Conservation (phyloP, 495 filamentous ascomycete species). For the Aspergillus egyptiacus region DNA sequence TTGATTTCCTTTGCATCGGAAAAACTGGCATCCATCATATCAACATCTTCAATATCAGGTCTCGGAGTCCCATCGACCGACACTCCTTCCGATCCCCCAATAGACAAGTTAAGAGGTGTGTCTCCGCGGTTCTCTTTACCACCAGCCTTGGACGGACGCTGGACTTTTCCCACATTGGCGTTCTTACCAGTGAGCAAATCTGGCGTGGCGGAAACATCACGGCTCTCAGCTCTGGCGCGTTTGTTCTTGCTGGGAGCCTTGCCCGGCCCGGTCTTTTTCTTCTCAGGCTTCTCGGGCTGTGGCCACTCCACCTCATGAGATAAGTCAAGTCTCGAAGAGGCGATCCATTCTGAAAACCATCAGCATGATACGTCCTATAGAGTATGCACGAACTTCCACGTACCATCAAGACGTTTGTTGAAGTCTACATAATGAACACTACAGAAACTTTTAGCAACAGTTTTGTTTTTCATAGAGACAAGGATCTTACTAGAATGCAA, state of each 20-base stretch:
- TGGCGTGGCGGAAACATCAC: conserved; percentile 54
- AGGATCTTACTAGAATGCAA: conserved; percentile 67
- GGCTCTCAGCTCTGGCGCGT: conserved; percentile 46
- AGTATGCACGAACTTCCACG: not conserved
- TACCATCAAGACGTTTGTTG: conserved; percentile 92
- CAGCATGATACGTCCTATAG: conserved; percentile 7
- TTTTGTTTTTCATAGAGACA: not conserved
- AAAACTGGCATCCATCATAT: conserved; percentile 55
- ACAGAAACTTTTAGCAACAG: conserved; percentile 19
- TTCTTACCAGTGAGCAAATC: conserved; percentile 49
- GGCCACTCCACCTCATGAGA: conserved; percentile 72
- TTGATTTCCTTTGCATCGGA: conserved; percentile 47
- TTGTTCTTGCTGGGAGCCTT: conserved; percentile 50
- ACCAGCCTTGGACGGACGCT: conserved; percentile 51
- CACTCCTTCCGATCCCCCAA: conserved; percentile 45
- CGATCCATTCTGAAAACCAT: conserved; percentile 73
- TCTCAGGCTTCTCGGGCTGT: conserved; percentile 61
- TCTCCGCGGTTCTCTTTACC: conserved; percentile 56
- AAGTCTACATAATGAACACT: conserved; percentile 97
- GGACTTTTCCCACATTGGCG: conserved; percentile 39
- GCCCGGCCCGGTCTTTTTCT: conserved; percentile 51
- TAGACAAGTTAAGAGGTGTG: conserved; percentile 31
- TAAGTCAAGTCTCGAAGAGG: conserved; percentile 74
- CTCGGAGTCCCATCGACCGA: conserved; percentile 50
- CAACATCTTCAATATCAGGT: conserved; percentile 54